phyloP scores from a whole-genome alignment of 306 rosid species.

The Biancaea sappan region DNA sequence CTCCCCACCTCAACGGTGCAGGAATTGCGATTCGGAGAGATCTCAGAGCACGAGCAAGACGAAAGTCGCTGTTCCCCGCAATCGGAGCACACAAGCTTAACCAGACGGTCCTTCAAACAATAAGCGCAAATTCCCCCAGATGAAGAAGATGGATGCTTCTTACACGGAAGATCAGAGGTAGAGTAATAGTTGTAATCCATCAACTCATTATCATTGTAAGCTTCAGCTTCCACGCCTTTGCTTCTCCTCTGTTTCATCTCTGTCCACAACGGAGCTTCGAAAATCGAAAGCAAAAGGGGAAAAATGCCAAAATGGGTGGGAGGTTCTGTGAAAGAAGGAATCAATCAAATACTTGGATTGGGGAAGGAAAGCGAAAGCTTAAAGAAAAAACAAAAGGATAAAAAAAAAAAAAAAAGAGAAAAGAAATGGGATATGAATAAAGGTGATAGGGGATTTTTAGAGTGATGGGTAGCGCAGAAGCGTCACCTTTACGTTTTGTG shows the following conservation, averaged over 20 bases:
- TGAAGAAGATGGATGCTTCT: conserved; percentile 81
- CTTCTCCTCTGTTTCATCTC: conserved; percentile 78
- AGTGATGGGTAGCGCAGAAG: conserved; percentile 48
- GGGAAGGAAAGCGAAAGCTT: conserved; percentile 36
- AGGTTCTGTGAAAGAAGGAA: not conserved
- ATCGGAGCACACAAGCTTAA: conserved; percentile 84
- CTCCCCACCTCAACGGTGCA: conserved; percentile 86
- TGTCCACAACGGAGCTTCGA: too few relatives aligned
- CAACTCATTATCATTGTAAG: conserved; percentile 35
- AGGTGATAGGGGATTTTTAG: conserved; percentile 34
- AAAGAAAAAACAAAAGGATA: too few relatives aligned
- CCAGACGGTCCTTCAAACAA: conserved; percentile 84
- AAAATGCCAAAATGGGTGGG: not conserved
- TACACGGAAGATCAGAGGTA: conserved; percentile 71
- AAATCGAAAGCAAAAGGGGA: conserved; percentile 36
- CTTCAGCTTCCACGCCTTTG: conserved; percentile 54
- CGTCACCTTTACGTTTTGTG: conserved; percentile 87
- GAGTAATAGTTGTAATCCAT: conserved; percentile 78
- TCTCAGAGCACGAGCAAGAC: conserved; percentile 95
- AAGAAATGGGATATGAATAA: conserved; percentile 43
- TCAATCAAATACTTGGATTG: conserved; percentile 37
- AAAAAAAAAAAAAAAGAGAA: not conserved
- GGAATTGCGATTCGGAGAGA: conserved; percentile 82
- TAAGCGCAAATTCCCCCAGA: conserved; percentile 85
- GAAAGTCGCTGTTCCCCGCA: conserved; percentile 99